Evolutionary conservation across 371 early-diverging fungal genomes (phyloP).

Genomic region (Mucor saturninus): DNA sequence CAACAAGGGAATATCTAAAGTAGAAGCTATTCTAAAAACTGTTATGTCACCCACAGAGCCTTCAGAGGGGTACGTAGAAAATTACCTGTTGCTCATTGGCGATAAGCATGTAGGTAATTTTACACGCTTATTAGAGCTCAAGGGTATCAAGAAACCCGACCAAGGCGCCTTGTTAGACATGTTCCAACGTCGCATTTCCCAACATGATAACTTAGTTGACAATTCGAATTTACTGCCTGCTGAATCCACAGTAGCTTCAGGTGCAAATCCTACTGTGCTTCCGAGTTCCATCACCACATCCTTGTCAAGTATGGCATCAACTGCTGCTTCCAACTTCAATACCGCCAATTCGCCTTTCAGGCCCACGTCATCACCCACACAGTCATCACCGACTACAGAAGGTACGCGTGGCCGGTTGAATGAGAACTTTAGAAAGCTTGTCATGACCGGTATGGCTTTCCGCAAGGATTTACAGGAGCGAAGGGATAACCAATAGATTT

Average conservation of each 20-base stretch:
- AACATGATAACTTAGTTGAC: constrained; percentile 35
- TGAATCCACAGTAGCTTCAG: constrained; percentile 2
- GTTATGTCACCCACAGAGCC: constrained; percentile 89
- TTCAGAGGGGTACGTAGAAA: constrained; percentile 80
- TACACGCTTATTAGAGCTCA: constrained; percentile 82
- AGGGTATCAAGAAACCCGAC: constrained; percentile 67
- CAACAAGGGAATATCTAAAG: constrained; percentile 74
- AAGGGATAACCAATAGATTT: constrained; percentile 27
- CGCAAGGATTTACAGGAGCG: constrained; percentile 55
- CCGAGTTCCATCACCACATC: constrained; percentile 49
- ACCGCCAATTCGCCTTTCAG: constrained; percentile 13
- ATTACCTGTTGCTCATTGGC: constrained; percentile 84
- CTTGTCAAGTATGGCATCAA: constrained; percentile 46
- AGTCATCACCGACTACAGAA: constrained; percentile 19
- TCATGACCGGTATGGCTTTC: constrained; percentile 61
- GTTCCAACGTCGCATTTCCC: constrained; percentile 49
- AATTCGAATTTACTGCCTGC: constrained; percentile 45
- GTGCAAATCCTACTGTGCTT: constrained; percentile 4
- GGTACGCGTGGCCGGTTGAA: constrained; percentile 45
- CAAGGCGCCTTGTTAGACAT: constrained; percentile 59
- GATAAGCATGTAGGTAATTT: constrained; percentile 72
- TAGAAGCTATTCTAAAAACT: constrained; percentile 88
- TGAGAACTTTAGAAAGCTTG: constrained; percentile 56
- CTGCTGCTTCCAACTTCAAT: constrained; percentile 49
- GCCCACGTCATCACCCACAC: constrained; percentile 19